phyloP scores from a whole-genome alignment of 345 rosid genomes.

The Eucalyptus grandis region DNA sequence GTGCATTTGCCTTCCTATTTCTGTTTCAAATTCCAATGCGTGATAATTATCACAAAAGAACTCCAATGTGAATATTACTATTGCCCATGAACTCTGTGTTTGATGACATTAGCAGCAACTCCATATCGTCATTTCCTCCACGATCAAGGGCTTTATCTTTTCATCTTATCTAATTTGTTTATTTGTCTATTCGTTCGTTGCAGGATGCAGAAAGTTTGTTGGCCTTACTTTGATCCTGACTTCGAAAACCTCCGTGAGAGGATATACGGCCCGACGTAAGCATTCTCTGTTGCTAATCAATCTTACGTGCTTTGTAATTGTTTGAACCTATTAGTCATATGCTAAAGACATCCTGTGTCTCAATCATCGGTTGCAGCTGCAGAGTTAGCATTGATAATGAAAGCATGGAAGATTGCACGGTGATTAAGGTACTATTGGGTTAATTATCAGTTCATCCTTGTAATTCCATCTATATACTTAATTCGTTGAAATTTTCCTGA shows the following conservation, averaged over 20 bases:
- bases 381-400: conserved; percentile 71
- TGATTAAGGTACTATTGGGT: conserved; percentile 31
- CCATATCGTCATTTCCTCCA: neutral
- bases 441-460: neutral
- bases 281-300: neutral
- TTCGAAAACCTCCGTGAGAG: conserved; percentile 59
- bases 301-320: neutral
- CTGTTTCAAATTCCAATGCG: neutral
- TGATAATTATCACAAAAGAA: neutral
- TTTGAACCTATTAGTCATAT: neutral
- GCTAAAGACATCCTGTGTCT: neutral
- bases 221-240: conserved; percentile 88
- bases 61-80: neutral
- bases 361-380: conserved; percentile 24
- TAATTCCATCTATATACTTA: neutral
- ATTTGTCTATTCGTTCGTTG: neutral
- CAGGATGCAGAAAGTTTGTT: conserved; percentile 46
- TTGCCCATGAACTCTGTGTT: neutral
- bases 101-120: neutral
- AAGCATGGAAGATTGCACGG: conserved; percentile 53
- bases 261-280: conserved; percentile 57
- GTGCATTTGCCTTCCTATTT: neutral
- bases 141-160: neutral
- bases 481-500: neutral
- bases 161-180: neutral